Conservation (phyloP, 768 basidiomycete genomes). For the Pulveroboletus sp. region DNA sequence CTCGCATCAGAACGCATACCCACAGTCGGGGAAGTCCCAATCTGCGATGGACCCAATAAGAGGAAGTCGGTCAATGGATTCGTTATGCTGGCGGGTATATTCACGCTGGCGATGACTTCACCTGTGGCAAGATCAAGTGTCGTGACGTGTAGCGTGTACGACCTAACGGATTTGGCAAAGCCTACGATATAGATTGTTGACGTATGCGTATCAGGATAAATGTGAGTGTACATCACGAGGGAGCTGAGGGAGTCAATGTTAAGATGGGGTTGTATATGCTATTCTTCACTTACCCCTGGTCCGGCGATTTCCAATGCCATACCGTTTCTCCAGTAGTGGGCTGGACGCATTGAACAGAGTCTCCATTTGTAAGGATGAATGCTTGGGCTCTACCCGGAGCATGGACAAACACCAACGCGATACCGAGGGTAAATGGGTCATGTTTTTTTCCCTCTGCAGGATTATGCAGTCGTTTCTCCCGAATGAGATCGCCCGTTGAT, state of each 20-base stretch:
- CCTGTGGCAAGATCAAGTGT: slow-evolving; percentile 55
- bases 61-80: slow-evolving; percentile 35
- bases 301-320: slow-evolving; percentile 73
- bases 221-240: slow-evolving; percentile 56
- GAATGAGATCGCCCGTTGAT: slow-evolving; percentile 55
- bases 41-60: slow-evolving; percentile 25
- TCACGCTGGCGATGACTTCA: slow-evolving; percentile 40
- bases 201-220: slow-evolving; percentile 48
- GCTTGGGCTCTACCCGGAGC: slow-evolving; percentile 19
- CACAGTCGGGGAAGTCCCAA: neutral
- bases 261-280: neutral
- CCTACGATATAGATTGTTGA: slow-evolving; percentile 55
- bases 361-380: slow-evolving; percentile 55
- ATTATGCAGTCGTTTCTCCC: slow-evolving; percentile 60
- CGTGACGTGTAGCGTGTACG: slow-evolving; percentile 65
- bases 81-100: slow-evolving; percentile 50
- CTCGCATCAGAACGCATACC: neutral
- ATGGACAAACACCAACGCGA: slow-evolving; percentile 42
- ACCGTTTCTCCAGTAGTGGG: slow-evolving; percentile 44
- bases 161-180: slow-evolving; percentile 36
- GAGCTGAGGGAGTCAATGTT: slow-evolving; percentile 40
- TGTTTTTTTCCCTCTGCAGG: slow-evolving; percentile 39
- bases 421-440: slow-evolving; percentile 54
- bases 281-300: slow-evolving; percentile 50
- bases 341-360: slow-evolving; percentile 50